Evolutionary conservation across 192 early-diverging fungal genomes (phyloP).

Genomic region (Ambispora gerdemannii): DNA sequence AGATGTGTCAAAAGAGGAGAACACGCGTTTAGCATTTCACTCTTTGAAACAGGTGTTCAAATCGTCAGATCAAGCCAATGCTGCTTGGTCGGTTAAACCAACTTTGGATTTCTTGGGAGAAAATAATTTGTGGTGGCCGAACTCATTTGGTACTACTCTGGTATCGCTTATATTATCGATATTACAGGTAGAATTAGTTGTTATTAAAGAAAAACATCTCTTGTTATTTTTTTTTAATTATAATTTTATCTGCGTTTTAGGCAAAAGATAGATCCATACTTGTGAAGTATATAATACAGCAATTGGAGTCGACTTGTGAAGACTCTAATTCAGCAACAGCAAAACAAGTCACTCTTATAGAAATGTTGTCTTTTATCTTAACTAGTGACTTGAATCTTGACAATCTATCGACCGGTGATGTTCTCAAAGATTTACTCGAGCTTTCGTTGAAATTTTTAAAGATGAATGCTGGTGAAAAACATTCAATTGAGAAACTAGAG

Average conservation of each 20-base stretch:
- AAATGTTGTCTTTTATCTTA: conserved; percentile 44
- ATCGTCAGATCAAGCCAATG: conserved; percentile 30
- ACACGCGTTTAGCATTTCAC: conserved; percentile 22
- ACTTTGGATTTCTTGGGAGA: conserved; percentile 39
- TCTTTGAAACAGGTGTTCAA: conserved; percentile 40
- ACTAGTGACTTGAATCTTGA: conserved; percentile 43
- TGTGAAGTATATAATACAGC: conserved; percentile 47
- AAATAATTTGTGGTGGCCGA: conserved; percentile 38
- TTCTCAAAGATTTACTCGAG: conserved; percentile 46
- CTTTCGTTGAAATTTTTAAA: conserved; percentile 38
- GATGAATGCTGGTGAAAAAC: conserved; percentile 16
- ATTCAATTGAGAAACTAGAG: not conserved
- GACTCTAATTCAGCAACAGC: conserved; percentile 26
- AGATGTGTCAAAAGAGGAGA: conserved; percentile 37
- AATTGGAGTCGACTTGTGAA: conserved; percentile 37
- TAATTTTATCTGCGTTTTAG: conserved; percentile 32
- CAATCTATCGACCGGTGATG: conserved; percentile 52
- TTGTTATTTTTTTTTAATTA: not conserved
- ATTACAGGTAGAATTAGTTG: conserved; percentile 7
- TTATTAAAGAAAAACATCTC: not conserved
- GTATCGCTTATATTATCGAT: conserved; percentile 32
- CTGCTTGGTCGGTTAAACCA: conserved; percentile 31
- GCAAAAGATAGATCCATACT: conserved; percentile 50
- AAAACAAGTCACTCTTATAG: conserved; percentile 46
- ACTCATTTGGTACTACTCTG: conserved; percentile 36